Percentiles rank a stretch among this genome's conserved stretches.
These are phyloP conservation scores for Zangia roseola DNA, from an alignment of 768 basidiomycete genomes.

Conservation along the genomic window DNA sequence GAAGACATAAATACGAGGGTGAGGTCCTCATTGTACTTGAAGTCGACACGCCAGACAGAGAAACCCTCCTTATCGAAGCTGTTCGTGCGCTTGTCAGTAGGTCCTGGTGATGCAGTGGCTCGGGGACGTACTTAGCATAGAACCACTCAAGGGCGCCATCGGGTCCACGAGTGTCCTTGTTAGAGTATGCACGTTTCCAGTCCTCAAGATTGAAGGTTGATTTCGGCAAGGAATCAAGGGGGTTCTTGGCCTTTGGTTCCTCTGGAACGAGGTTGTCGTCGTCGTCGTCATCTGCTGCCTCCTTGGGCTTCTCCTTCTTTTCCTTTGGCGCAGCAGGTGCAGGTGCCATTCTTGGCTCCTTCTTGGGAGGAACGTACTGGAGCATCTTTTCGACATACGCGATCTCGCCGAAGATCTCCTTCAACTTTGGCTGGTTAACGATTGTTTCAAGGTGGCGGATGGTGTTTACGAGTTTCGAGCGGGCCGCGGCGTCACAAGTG, in stretches of 20 bases:
- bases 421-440: slow-evolving; percentile 77
- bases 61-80: slow-evolving; percentile 89
- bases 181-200: slow-evolving; percentile 98
- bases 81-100: slow-evolving; percentile 6
- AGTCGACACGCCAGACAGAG: slow-evolving; percentile 90
- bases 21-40: slow-evolving; percentile 95
- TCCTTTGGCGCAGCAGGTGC: slow-evolving; percentile 40
- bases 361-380: slow-evolving; percentile 71
- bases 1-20: slow-evolving; percentile 92
- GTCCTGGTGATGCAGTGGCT: neutral
- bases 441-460: slow-evolving; percentile 88
- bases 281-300: slow-evolving; percentile 65
- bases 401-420: slow-evolving; percentile 60
- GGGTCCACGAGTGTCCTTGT: slow-evolving; percentile 90
- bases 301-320: slow-evolving; percentile 64
- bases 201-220: slow-evolving; percentile 88
- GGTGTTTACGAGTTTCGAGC: slow-evolving; percentile 70
- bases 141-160: slow-evolving; percentile 91
- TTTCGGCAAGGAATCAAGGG: slow-evolving; percentile 88
- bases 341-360: slow-evolving; percentile 55
- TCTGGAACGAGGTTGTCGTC: slow-evolving; percentile 70
- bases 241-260: slow-evolving; percentile 93
- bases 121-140: slow-evolving; percentile 75
- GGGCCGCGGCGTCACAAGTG: slow-evolving; percentile 63
- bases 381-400: slow-evolving; percentile 66